phyloP scores from a whole-genome alignment of 305 asterid genomes.

The Fraxinus dipetala region DNA sequence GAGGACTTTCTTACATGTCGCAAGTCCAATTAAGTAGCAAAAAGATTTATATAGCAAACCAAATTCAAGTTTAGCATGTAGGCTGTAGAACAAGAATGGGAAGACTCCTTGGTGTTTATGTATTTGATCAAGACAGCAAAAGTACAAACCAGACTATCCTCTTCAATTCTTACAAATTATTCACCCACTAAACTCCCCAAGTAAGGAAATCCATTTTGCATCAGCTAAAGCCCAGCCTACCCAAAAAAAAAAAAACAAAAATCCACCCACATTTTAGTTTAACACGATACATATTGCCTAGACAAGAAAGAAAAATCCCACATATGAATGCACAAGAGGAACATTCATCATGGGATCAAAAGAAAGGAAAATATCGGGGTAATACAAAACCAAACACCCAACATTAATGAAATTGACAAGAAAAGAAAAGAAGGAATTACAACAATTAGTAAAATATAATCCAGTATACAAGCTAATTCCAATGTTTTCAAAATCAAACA shows the following conservation, averaged over 20 bases:
- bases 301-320: neutral
- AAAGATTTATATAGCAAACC: neutral
- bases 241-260: neutral
- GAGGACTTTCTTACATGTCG: neutral
- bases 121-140: neutral
- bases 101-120: neutral
- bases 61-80: conserved; percentile 6
- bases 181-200: neutral
- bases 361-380: neutral
- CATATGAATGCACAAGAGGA: neutral
- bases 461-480: neutral
- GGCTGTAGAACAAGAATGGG: neutral
- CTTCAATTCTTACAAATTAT: neutral
- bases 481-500: neutral
- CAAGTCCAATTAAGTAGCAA: neutral
- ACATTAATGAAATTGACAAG: neutral
- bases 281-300: neutral
- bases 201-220: neutral
- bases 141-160: neutral
- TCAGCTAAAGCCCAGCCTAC: neutral
- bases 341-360: neutral
- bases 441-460: neutral
- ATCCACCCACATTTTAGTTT: neutral
- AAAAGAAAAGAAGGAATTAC: neutral
- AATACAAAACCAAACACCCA: neutral